Percentiles rank a stretch among this genome's conserved stretches.
phyloP scores from a whole-genome alignment of 176 grass and related monocot genomes.

The Carex kokanica region DNA sequence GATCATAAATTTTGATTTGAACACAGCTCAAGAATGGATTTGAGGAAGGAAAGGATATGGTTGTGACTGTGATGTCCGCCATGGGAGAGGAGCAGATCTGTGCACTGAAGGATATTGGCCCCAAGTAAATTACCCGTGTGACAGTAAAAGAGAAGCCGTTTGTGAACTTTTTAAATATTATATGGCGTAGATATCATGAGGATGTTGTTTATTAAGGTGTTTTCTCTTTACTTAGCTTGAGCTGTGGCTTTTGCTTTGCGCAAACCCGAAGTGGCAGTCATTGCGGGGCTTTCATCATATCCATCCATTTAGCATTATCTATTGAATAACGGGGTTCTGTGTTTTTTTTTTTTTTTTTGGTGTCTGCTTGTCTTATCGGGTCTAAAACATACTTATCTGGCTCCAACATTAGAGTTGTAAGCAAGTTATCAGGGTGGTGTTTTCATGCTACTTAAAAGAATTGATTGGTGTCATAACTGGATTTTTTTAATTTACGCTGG shows the following conservation, averaged over 20 bases:
- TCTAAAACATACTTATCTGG: not conserved
- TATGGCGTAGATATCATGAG: too few species aligned
- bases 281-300: constrained; percentile 33
- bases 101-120: constrained; percentile 54
- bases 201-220: too few species aligned
- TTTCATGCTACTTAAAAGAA: not conserved
- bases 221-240: constrained; percentile 7
- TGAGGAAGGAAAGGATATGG: constrained; percentile 58
- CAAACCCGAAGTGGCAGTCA: constrained; percentile 42
- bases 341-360: constrained; percentile 36
- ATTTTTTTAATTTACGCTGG: not conserved
- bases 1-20: constrained; percentile 9
- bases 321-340: constrained; percentile 36
- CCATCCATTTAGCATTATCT: not conserved
- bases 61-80: constrained; percentile 58
- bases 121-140: constrained; percentile 40
- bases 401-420: not conserved
- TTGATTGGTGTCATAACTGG: not conserved
- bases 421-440: not conserved
- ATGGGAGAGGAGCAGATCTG: constrained; percentile 82
- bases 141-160: constrained; percentile 8
- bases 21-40: constrained; percentile 61
- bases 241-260: constrained; percentile 24
- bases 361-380: not conserved
- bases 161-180: not conserved